Percentiles rank a stretch among this genome's conserved stretches.
These are phyloP conservation scores for Amaranthus tricolor DNA, from an alignment of 179 eudicot genomes.

Conservation along the genomic window DNA sequence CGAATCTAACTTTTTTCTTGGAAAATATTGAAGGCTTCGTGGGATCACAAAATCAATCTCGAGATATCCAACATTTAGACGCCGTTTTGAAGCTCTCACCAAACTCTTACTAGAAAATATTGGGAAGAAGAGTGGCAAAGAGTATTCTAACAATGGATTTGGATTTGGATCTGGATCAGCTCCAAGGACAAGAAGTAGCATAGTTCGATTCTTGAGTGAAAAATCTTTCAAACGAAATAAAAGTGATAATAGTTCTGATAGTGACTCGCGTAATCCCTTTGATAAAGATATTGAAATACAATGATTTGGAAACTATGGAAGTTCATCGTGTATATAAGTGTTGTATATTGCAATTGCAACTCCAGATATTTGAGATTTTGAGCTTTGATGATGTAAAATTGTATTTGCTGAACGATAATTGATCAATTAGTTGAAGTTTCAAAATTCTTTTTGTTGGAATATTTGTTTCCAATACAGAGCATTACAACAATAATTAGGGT, in stretches of 20 bases:
- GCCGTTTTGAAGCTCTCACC: constrained; percentile 68
- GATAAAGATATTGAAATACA: constrained; percentile 60
- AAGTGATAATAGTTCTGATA: constrained; percentile 34
- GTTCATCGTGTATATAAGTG: constrained; percentile 8
- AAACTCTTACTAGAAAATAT: constrained; percentile 52
- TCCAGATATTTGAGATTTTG: background rate
- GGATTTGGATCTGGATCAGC: constrained; percentile 26
- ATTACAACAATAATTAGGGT: too few relatives aligned
- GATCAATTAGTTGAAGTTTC: too few relatives aligned
- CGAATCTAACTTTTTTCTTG: background rate
- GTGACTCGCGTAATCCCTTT: constrained; percentile 32
- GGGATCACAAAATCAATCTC: constrained; percentile 85
- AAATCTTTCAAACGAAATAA: constrained; percentile 52
- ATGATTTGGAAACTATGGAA: constrained; percentile 11
- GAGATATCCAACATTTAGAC: constrained; percentile 80
- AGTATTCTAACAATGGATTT: constrained; percentile 25
- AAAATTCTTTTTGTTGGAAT: too few relatives aligned
- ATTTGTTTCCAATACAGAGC: too few relatives aligned
- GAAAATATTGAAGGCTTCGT: constrained; percentile 51
- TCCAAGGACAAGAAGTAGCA: constrained; percentile 38
- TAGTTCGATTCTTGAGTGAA: constrained; percentile 54
- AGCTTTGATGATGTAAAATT: background rate
- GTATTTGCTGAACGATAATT: too few relatives aligned
- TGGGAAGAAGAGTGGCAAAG: constrained; percentile 45
- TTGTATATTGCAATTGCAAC: constrained; percentile 18